A percentile compares a stretch with the other conserved stretches of the same genome.
These are phyloP conservation scores for Mycena maculata DNA, from an alignment of 768 basidiomycete species.

Conservation along the genomic window DNA sequence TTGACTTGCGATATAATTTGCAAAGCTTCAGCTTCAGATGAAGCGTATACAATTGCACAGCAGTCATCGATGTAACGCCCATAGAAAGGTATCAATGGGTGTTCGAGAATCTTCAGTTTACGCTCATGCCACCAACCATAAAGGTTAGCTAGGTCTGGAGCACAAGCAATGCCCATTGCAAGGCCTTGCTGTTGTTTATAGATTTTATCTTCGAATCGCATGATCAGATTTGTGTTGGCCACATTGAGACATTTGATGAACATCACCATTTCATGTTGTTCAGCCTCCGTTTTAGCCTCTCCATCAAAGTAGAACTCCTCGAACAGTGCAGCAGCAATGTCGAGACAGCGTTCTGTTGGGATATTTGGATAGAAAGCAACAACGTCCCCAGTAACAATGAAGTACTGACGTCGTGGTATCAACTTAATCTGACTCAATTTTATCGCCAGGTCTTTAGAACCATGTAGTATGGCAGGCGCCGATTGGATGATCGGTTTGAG, in stretches of 20 bases:
- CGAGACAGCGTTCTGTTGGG: conserved; percentile 31
- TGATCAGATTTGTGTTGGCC: conserved; percentile 39
- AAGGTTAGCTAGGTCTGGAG: conserved; percentile 47
- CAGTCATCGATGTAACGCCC: conserved; percentile 50
- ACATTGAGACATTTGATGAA: conserved; percentile 31
- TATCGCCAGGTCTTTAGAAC: conserved; percentile 47
- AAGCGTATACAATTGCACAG: conserved; percentile 37
- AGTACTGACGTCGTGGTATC: conserved; percentile 22
- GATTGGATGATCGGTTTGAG: conserved; percentile 45
- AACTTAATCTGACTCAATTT: conserved; percentile 43
- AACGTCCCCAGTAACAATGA: conserved; percentile 47
- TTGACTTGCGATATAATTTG: conserved; percentile 6
- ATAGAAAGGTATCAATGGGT: conserved; percentile 40
- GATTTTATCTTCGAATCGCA: conserved; percentile 34
- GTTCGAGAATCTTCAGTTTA: background rate
- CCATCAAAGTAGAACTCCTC: conserved; percentile 19
- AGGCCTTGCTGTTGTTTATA: conserved; percentile 43
- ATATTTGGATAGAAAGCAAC: conserved; percentile 49
- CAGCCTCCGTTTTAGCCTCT: background rate
- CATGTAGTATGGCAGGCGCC: conserved; percentile 43
- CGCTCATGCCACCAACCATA: conserved; percentile 41
- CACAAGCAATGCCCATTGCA: conserved; percentile 47
- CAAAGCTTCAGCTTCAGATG: conserved; percentile 30
- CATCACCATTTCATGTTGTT: conserved; percentile 19
- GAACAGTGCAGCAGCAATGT: conserved; percentile 38